phyloP scores from a whole-genome alignment of 1,139 yeast genomes.

The Pichia sp. region DNA sequence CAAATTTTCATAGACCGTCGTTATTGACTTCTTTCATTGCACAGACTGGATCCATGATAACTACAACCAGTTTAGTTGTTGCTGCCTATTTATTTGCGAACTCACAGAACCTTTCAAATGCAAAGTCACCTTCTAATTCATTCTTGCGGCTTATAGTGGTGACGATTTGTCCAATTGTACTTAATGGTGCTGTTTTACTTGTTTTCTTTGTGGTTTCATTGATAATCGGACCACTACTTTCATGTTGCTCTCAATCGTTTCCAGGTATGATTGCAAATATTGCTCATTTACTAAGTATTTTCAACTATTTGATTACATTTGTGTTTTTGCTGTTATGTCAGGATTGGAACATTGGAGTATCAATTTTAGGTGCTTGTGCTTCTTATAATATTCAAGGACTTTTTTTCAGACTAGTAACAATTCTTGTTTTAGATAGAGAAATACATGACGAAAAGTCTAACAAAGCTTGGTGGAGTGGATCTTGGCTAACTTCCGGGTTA shows the following conservation, averaged over 20 bases:
- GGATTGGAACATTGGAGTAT: conserved; percentile 43
- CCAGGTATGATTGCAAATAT: conserved; percentile 39
- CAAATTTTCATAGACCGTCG: conserved; percentile 35
- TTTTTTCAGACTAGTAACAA: conserved; percentile 35
- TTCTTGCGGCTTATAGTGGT: conserved; percentile 37
- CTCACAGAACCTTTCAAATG: conserved; percentile 35
- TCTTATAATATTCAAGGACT: conserved; percentile 38
- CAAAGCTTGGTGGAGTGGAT: conserved; percentile 65
- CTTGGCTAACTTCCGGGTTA: conserved; percentile 48
- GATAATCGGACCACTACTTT: conserved; percentile 39
- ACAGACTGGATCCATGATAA: conserved; percentile 30
- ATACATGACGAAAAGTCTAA: conserved; percentile 43
- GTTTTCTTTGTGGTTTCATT: conserved; percentile 37
- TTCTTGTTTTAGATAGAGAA: conserved; percentile 42
- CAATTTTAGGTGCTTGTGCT: conserved; percentile 42
- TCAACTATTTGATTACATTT: conserved; percentile 39
- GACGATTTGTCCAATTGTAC: conserved; percentile 40
- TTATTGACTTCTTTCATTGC: conserved; percentile 31
- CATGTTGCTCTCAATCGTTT: conserved; percentile 32
- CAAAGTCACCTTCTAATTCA: conserved; percentile 29
- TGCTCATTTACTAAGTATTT: conserved; percentile 38
- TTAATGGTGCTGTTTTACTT: conserved; percentile 37
- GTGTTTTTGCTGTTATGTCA: conserved; percentile 47
- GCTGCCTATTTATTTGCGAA: conserved; percentile 41
- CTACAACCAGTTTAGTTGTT: conserved; percentile 27